Percentiles rank a stretch among this genome's conserved stretches.
These are phyloP conservation scores for Didymosphaeria variabile DNA, from an alignment of 2,329 filamentous ascomycete species.

Conservation along the genomic window DNA sequence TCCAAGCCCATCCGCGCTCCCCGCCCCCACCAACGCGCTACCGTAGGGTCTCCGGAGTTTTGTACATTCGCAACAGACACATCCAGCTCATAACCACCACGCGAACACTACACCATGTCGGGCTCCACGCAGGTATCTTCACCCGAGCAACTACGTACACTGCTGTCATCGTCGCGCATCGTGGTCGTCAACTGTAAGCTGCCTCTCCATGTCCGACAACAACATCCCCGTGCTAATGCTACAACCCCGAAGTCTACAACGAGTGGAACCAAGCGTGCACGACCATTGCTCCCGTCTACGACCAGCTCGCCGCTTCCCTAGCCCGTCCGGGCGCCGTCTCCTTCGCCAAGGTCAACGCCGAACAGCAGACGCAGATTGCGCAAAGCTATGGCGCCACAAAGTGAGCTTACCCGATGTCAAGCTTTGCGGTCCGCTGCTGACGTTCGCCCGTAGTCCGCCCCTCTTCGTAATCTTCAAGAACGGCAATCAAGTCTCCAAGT, in stretches of 20 bases:
- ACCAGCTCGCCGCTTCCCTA: conserved; percentile 75
- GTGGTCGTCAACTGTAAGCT: conserved; percentile 89
- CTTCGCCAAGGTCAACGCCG: conserved; percentile 88
- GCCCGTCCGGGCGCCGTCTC: conserved; percentile 77
- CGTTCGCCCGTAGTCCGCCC: conserved; percentile 67
- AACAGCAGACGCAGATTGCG: conserved; percentile 77
- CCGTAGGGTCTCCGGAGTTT: conserved; percentile 11
- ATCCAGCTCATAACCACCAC: conserved; percentile 17
- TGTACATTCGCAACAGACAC: conserved; percentile 5
- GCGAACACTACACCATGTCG: conserved; percentile 50
- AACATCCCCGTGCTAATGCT: conserved; percentile 29
- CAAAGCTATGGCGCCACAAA: conserved; percentile 76
- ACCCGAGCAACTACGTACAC: conserved; percentile 49
- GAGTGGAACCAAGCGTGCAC: conserved; percentile 88
- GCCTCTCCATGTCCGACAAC: conserved; percentile 18
- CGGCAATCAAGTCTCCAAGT: conserved; percentile 71
- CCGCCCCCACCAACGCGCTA: conserved; percentile 28
- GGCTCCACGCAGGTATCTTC: conserved; percentile 56
- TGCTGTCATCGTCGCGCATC: conserved; percentile 79
- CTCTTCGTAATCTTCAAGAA: conserved; percentile 87
- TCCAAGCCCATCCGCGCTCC: conserved; percentile 11
- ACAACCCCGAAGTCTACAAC: conserved; percentile 74
- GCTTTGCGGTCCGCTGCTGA: conserved; percentile 22
- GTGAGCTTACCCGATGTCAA: conserved; percentile 51
- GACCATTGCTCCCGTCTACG: conserved; percentile 82